A percentile compares a stretch with the other conserved stretches of the same genome.
Conservation (phyloP, 352 stramenopile species). For the Phytophthora pluvialis region DNA sequence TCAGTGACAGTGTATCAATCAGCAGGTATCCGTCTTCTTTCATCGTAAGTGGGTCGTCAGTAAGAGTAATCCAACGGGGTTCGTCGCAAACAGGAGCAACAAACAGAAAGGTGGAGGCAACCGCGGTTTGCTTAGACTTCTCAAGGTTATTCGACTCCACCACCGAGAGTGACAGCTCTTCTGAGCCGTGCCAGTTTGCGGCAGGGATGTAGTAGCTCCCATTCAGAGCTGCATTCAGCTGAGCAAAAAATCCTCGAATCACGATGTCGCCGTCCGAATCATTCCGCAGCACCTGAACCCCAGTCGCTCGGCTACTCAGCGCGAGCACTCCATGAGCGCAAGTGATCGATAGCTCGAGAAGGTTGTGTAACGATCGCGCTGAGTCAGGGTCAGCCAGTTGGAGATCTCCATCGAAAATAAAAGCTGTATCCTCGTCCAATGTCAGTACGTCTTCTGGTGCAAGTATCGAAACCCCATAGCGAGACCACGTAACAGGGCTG, state of each 20-base stretch:
- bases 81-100: constrained; percentile 65
- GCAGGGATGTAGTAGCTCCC: constrained; percentile 55
- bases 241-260: constrained; percentile 51
- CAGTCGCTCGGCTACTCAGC: constrained; percentile 14
- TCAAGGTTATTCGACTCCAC: constrained; percentile 24
- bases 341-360: constrained; percentile 45
- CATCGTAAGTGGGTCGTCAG: constrained; percentile 30
- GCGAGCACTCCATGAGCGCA: constrained; percentile 38
- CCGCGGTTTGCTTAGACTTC: constrained; percentile 7
- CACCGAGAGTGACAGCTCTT: constrained; percentile 48
- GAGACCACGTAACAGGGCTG: constrained; percentile 38
- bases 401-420: constrained; percentile 40
- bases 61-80: constrained; percentile 37
- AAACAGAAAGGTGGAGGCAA: constrained; percentile 41
- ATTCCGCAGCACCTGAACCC: constrained; percentile 44
- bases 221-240: constrained; percentile 65
- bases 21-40: constrained; percentile 54
- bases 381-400: constrained; percentile 41
- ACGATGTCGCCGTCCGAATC: constrained; percentile 27
- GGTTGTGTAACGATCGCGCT: constrained; percentile 18
- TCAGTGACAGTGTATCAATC: constrained; percentile 40
- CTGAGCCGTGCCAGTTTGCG: constrained; percentile 64
- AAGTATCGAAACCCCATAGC: constrained; percentile 32
- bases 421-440: constrained; percentile 48
- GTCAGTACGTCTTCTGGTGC: constrained; percentile 35